These are phyloP conservation scores for Pleurotus giganteus DNA, from an alignment of 768 basidiomycete species.

Conservation along the genomic window DNA sequence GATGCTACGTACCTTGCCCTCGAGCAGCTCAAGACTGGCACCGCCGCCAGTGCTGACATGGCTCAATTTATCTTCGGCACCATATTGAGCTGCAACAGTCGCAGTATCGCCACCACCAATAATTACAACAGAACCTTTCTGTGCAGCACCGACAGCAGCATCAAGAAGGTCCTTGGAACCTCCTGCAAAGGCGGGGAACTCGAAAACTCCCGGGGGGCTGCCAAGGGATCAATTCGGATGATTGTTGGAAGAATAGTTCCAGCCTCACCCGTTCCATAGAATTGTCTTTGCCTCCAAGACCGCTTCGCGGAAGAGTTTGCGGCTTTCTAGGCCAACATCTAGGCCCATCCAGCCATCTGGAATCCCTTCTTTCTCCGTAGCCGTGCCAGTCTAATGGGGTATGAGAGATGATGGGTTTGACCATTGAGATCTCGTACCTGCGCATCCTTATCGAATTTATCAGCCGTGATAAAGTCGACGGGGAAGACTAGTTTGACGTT, in stretches of 20 bases:
- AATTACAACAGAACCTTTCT: constrained; percentile 87
- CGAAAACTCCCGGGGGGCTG: constrained; percentile 97
- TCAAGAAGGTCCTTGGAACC: constrained; percentile 85
- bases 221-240: neutral
- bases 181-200: constrained; percentile 86
- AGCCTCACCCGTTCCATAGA: constrained; percentile 87
- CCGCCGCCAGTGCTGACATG: constrained; percentile 97
- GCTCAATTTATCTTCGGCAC: constrained; percentile 83
- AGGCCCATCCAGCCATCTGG: constrained; percentile 95
- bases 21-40: constrained; percentile 90
- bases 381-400: constrained; percentile 55
- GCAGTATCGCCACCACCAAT: constrained; percentile 96
- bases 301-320: constrained; percentile 72
- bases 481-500: constrained; percentile 95
- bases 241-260: neutral
- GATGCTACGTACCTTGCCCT: constrained; percentile 84
- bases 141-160: constrained; percentile 82
- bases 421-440: constrained; percentile 37
- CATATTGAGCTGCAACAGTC: constrained; percentile 88
- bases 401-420: neutral
- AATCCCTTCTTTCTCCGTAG: constrained; percentile 84
- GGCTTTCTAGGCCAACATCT: constrained; percentile 85
- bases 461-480: constrained; percentile 89
- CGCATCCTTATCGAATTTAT: constrained; percentile 94
- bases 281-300: constrained; percentile 92